Evolutionary conservation across 768 basidiomycete genomes (phyloP), one percentile per base, ranked within the genome.

Genomic region (Boletus insuetus): DNA sequence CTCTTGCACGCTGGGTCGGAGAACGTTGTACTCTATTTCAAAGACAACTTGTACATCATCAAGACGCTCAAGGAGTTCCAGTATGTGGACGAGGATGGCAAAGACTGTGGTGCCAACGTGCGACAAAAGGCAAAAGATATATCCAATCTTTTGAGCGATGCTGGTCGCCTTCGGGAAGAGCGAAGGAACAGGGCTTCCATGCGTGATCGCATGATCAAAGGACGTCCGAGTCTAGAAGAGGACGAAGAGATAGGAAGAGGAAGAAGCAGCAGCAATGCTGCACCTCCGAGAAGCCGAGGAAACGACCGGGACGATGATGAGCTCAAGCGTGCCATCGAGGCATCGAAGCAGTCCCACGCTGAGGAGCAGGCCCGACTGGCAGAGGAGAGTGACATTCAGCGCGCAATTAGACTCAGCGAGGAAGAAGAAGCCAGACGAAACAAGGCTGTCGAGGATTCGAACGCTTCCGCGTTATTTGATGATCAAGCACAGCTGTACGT

Each of bases 61-160:
- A 98, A 98, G 79, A 98, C 96, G 2, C 83, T 99, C 57, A 96
- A 98, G 71, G 97, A 99, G 72, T 99, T 99, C 74, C 96, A 98
- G 64, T 97, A 86, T 67, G 72, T 96, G 53, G 97, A 98, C 72
- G 97, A 98, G 65, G 86, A 91, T 38, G 90, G 87, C 48, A 97
- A 97, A 71, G 97, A 99, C 69, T 94, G 97, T 66, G 97, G 97
- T 35, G 94, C 94, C n/a, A 99, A 98, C 72, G 92, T 95, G 16
- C 84, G 93, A 22, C 92, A 95, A 71, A 94, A 96, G 74, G 97
- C 97, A 13, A 98, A 99, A 70, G 97, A 98, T 62, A 98, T 99
- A 71, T 94, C 94, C 35, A 94, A 94, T 67, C 82, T 98, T 13
- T 80, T 99, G 26, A 80, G 83, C 69, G 97, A 99, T 68, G 86